These are phyloP conservation scores for Litsea cubeba DNA, from an alignment of 164 flowering plant genomes.

Conservation along the genomic window DNA sequence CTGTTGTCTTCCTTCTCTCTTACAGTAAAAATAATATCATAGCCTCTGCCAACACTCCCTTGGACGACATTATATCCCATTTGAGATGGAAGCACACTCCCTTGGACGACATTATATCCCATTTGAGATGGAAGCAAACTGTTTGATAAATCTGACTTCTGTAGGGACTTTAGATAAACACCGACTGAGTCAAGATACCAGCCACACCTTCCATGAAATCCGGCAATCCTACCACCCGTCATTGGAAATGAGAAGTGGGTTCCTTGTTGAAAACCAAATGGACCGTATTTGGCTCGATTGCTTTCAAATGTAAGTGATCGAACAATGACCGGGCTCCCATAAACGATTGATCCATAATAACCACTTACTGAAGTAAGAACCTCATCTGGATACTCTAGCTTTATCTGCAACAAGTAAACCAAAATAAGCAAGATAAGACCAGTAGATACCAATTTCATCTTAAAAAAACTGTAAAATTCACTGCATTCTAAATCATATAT, in stretches of 20 bases:
- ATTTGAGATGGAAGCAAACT: constrained; percentile 22
- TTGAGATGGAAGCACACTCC: constrained; percentile 26
- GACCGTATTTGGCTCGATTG: constrained; percentile 64
- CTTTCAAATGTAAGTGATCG: constrained; percentile 61
- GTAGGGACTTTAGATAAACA: constrained; percentile 44
- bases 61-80: constrained; percentile 48
- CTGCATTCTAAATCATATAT: too few species aligned
- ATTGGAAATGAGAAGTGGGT: constrained; percentile 44
- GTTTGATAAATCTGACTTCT: constrained; percentile 22
- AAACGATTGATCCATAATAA: constrained; percentile 41
- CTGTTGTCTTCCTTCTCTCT: constrained; percentile 35
- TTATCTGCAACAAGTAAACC: constrained; percentile 41
- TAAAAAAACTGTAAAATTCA: too few species aligned
- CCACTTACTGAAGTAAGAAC: constrained; percentile 58
- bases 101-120: constrained; percentile 54
- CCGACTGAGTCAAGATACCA: constrained; percentile 72
- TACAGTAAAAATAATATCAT: constrained; percentile 51
- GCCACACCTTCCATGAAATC: constrained; percentile 66
- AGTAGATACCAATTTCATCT: too few species aligned
- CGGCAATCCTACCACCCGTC: constrained; percentile 55
- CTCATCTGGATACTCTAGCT: constrained; percentile 68
- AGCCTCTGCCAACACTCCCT: constrained; percentile 41
- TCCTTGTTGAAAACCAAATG: constrained; percentile 65
- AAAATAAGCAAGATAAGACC: background rate
- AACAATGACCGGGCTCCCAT: constrained; percentile 33